Conservation (phyloP, 495 filamentous ascomycete species). For the Lasiosphaeria miniovina region DNA sequence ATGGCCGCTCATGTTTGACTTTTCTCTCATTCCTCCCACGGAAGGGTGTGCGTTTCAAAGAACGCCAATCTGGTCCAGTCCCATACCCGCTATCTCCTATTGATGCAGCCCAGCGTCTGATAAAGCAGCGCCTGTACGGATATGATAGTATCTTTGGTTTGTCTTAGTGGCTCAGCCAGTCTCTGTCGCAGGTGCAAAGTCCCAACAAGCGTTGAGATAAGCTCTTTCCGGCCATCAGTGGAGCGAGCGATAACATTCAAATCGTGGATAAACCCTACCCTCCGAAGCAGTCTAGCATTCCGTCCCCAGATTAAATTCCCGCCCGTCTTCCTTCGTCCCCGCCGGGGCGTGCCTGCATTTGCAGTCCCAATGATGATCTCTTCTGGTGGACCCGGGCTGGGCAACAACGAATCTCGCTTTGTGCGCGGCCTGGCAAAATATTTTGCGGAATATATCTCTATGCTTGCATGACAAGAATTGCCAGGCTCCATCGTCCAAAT, state of each 20-base stretch:
- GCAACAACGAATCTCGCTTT: neutral
- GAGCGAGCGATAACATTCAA: neutral
- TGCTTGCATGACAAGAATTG: neutral
- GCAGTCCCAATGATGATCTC: neutral
- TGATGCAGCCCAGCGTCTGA: neutral
- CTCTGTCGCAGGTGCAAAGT: neutral
- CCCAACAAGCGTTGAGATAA: neutral
- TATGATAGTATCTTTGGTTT: too few species aligned
- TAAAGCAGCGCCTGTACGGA: neutral
- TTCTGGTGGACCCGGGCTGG: neutral
- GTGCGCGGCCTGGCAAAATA: too few species aligned
- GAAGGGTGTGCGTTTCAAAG: conserved; percentile 1
- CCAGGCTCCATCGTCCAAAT: neutral
- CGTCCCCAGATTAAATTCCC: neutral
- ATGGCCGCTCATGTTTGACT: neutral
- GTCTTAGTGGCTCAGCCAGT: neutral
- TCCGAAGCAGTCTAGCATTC: neutral
- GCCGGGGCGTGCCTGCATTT: neutral
- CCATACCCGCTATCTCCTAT: neutral
- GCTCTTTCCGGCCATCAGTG: neutral
- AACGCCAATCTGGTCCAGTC: neutral
- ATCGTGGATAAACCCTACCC: neutral
- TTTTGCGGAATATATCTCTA: neutral
- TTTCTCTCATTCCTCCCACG: neutral
- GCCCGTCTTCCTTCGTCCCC: neutral